Percentiles rank a stretch among this genome's conserved stretches.
These are phyloP conservation scores for Plasmodium fragile DNA, from an alignment of 169 alveolate genomes.

Conservation along the genomic window DNA sequence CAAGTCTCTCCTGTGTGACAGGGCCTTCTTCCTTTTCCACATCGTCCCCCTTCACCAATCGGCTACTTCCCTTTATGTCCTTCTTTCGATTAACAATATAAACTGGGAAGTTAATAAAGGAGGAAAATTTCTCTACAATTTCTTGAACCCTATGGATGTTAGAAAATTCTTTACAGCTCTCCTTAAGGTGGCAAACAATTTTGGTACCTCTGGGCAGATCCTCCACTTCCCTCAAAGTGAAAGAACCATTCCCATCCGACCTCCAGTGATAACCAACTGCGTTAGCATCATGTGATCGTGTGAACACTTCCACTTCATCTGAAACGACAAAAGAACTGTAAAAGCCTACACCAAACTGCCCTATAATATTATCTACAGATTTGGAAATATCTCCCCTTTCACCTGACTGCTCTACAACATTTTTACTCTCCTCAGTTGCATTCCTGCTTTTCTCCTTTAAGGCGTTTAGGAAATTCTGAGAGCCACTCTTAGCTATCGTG, in stretches of 20 bases:
- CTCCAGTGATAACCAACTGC: slow-evolving; percentile 87
- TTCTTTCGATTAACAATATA: slow-evolving; percentile 78
- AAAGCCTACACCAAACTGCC: slow-evolving; percentile 95
- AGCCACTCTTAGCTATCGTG: slow-evolving; percentile 99
- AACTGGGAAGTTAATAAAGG: slow-evolving; percentile 94
- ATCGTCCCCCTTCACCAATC: background rate
- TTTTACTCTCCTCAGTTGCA: slow-evolving; percentile 15
- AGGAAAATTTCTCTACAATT: slow-evolving; percentile 92
- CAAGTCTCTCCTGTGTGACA: background rate
- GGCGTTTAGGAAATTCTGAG: slow-evolving; percentile 94
- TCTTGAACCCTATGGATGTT: slow-evolving; percentile 85
- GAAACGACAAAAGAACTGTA: slow-evolving; percentile 94
- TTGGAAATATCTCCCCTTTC: background rate
- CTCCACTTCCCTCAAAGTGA: slow-evolving; percentile 81
- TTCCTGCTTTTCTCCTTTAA: slow-evolving; percentile 44
- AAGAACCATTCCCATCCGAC: slow-evolving; percentile 85
- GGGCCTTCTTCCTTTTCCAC: background rate
- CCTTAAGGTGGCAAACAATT: slow-evolving; percentile 91
- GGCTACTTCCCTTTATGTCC: background rate
- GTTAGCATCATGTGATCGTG: slow-evolving; percentile 90
- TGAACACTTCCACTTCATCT: slow-evolving; percentile 91
- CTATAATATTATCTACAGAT: slow-evolving; percentile 87
- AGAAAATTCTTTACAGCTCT: slow-evolving; percentile 90
- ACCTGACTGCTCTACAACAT: background rate
- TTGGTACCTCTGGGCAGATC: slow-evolving; percentile 92